These are phyloP conservation scores for Pseudogymnoascus pannorum DNA, from an alignment of 2,329 filamentous ascomycete genomes.

Conservation along the genomic window DNA sequence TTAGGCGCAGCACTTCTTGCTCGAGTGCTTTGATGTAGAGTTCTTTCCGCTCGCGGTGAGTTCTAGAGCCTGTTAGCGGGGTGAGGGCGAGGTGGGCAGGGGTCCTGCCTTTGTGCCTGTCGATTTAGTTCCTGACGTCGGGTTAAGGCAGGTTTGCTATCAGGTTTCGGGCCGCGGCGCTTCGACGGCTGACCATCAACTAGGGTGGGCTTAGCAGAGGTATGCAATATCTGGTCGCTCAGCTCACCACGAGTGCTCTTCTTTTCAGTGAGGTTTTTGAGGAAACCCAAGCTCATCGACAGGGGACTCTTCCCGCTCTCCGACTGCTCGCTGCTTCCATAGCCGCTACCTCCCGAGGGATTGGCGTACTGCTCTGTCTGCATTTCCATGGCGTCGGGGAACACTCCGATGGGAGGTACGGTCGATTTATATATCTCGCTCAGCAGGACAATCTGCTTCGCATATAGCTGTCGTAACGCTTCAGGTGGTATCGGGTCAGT, in stretches of 20 bases:
- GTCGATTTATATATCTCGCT: conserved; percentile 6
- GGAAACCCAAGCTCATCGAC: conserved; percentile 49
- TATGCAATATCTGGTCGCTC: neutral
- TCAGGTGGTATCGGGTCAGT: conserved; percentile 3
- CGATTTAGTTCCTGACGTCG: conserved; percentile 89
- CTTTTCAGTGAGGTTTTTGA: conserved; percentile 65
- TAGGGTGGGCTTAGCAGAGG: conserved; percentile 7
- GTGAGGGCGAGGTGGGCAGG: neutral
- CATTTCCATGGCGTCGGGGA: neutral
- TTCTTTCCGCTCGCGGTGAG: conserved; percentile 94
- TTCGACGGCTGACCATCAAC: conserved; percentile 80
- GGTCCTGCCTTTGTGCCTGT: conserved; percentile 81
- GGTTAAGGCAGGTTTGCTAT: conserved; percentile 89
- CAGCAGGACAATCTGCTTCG: conserved; percentile 3
- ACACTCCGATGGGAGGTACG: neutral
- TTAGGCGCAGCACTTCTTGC: conserved; percentile 80
- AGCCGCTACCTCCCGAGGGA: conserved; percentile 22
- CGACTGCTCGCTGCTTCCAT: conserved; percentile 26
- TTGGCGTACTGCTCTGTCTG: conserved; percentile 25
- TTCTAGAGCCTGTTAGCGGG: conserved; percentile 46
- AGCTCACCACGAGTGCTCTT: conserved; percentile 65
- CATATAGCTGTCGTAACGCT: conserved; percentile 4
- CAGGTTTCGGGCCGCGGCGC: conserved; percentile 87
- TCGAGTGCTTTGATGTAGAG: conserved; percentile 92
- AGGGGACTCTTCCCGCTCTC: conserved; percentile 28